Conservation (phyloP, 305 asterid genomes). For the Salvia sclarea region DNA sequence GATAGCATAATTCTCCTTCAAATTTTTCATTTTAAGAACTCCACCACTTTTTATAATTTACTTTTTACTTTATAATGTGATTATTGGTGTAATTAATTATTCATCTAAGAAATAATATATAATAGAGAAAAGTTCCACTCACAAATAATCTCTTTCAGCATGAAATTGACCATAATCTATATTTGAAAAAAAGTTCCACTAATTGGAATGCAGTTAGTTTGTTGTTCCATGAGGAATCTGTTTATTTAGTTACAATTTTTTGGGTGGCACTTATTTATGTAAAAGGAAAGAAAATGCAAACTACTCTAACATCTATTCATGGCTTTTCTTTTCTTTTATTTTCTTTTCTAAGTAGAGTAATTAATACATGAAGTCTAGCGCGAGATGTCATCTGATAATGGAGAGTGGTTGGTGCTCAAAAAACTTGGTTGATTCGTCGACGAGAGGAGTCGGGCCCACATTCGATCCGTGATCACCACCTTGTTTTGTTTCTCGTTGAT, state of each 20-base stretch:
- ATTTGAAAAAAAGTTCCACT: not conserved
- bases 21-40: too few relatives aligned
- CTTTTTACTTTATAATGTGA: too few relatives aligned
- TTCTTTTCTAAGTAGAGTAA: not conserved
- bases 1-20: too few relatives aligned
- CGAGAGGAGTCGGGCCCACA: constrained; percentile 87
- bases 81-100: too few relatives aligned
- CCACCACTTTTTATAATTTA: too few relatives aligned
- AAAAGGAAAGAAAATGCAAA: constrained; percentile 1
- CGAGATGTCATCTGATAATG: constrained; percentile 34
- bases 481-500: constrained; percentile 61
- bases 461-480: constrained; percentile 85
- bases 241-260: not conserved
- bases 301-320: not conserved
- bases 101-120: too few relatives aligned
- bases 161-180: not conserved
- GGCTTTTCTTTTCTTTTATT: too few relatives aligned
- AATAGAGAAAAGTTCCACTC: too few relatives aligned
- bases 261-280: not conserved
- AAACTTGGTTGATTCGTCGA: constrained; percentile 90
- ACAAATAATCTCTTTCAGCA: too few relatives aligned
- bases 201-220: not conserved
- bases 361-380: not conserved
- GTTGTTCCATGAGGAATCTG: not conserved
- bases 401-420: constrained; percentile 42